Base-by-base conservation (phyloP, 208 protist species). In the Wallacemonas sp. region DNA sequence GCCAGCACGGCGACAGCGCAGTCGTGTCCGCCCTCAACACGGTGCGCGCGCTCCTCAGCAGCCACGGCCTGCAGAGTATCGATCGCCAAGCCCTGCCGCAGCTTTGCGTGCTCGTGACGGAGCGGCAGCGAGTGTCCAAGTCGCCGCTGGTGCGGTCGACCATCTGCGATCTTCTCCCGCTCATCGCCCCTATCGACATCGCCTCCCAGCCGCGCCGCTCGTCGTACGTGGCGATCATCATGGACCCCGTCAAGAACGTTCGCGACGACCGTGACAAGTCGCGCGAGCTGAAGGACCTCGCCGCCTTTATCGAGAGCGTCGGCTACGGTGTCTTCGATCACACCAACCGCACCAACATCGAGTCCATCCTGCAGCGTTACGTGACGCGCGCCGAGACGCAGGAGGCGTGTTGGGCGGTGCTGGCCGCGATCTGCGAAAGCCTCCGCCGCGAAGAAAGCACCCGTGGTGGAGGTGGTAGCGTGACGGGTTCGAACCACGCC, bases 171-270 rank as follows among this genome's bases (percentile, higher is more conserved):
- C 71, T 96, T 27, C 83, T 96, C n/a, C 91, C 91, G 0, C 78
- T 94, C 48, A 92, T 96, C 67, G 91, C 91, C 0, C 79, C 84
- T 16, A 79, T 84, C 12, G 91, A 96, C 63, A 88, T 94, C 36
- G 46, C 57, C 24, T 84, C 77, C 16, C 57, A 81, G 6, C 70
- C 83, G 21, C 81, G 91, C 11, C 84, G 85, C 38, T 74, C 73
- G 17, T 84, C 85, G 23, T 96, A 96, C 71, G 86, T 78, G 47
- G 88, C 85, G 21, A 90, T 94, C 56, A 80, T 96, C 49, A 96
- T 96, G 91, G 88, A 96, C 68, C 88, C 91, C 26, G 88, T 94
- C 24, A 96, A 96, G 76, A 96, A 96, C 54, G 80, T 96, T 27
- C 91, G 91, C 8, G 87, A 93, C 48, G 88, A 96, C 57, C 72